Evolutionary conservation across 352 stramenopile species (phyloP), one percentile per base, ranked within the genome.

Genomic region (Phytophthora megakarya): DNA sequence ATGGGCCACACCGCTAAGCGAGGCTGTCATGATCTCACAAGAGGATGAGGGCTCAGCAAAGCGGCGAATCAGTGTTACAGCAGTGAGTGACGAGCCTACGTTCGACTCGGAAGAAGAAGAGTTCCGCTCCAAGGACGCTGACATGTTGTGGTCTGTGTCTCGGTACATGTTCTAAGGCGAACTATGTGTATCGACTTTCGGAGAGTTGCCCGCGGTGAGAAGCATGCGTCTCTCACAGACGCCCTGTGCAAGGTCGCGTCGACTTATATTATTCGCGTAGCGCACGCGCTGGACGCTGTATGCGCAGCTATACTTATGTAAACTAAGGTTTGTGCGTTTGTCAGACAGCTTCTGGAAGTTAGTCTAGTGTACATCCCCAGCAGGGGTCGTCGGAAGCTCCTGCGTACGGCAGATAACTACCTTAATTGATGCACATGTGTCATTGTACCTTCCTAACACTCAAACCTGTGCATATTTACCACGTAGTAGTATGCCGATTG

Each of bases 121-220:
- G 43, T 80, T 88, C 38, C 74, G 80, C 12, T 65, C 69, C 43
- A 85, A 84, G 60, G 76, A 88, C 25, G 73, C 69, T 21, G 79
- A 88, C 51, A 72, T 81, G 63, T 62, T 88, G 42, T 88, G 76
- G 66, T 77, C 72, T 32, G 61, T 88, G 46, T 81, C 79, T 9
- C 61, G 75, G 19, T 84, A 76, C 57, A 84, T 84, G 59, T 88
- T 86, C 48, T 88, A 76, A 32, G 15, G 23, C 28, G 19, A 40
- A 44, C n/a, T n/a, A 13, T 47, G 48, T 48, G 37, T 2, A 48
- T 55, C 38, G 51, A 67, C 19, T 28, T 51, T 11, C 19, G 26
- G 32, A 52, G 57, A 61, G 42, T 43, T 72, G 63, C 56, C 63
- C 19, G 56, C 50, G 44, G 26, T 39, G 18, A 48, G 58, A 59